Conservation (phyloP, 1,284 basidiomycete species). For the Apiotrichum porosum region DNA sequence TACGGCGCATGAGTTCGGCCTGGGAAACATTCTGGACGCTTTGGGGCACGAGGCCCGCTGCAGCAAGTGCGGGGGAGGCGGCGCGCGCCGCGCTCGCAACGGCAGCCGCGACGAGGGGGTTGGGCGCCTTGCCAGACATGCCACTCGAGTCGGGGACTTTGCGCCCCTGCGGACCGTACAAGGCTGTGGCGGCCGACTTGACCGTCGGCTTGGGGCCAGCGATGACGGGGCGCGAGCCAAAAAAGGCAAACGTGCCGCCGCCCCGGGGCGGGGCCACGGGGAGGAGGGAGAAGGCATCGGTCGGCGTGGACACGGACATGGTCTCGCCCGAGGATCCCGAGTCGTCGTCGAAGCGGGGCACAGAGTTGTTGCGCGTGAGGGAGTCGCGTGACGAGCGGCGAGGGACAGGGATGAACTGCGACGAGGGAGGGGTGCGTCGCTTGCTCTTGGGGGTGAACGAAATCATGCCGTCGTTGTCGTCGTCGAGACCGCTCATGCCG, state of each 20-base stretch:
- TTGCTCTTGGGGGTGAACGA: conserved; percentile 50
- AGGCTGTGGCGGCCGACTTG: conserved; percentile 6
- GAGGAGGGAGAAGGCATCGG: conserved; percentile 8
- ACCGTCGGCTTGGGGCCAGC: not conserved
- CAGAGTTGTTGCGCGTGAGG: conserved; percentile 32
- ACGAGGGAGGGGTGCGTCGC: conserved; percentile 49
- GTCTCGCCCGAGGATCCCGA: conserved; percentile 37
- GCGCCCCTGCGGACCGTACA: conserved; percentile 2
- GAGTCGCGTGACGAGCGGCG: conserved; percentile 38
- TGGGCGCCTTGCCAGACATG: not conserved
- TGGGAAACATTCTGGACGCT: conserved; percentile 62
- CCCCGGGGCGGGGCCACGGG: conserved; percentile 17
- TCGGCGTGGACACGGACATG: conserved; percentile 24
- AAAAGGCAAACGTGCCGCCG: conserved; percentile 38
- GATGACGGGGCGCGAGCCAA: conserved; percentile 14
- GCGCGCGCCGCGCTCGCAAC: conserved; percentile 35
- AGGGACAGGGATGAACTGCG: conserved; percentile 37
- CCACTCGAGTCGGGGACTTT: too few species aligned
- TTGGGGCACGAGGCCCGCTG: conserved; percentile 47
- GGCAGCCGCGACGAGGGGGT: conserved; percentile 35
- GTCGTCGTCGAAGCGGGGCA: conserved; percentile 40
- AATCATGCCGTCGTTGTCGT: conserved; percentile 46
- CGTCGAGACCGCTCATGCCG: conserved; percentile 18
- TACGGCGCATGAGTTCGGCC: conserved; percentile 69
- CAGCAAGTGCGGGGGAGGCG: conserved; percentile 37